Conservation (phyloP, 1,139 yeast genomes). For the Taphrina pruni region DNA sequence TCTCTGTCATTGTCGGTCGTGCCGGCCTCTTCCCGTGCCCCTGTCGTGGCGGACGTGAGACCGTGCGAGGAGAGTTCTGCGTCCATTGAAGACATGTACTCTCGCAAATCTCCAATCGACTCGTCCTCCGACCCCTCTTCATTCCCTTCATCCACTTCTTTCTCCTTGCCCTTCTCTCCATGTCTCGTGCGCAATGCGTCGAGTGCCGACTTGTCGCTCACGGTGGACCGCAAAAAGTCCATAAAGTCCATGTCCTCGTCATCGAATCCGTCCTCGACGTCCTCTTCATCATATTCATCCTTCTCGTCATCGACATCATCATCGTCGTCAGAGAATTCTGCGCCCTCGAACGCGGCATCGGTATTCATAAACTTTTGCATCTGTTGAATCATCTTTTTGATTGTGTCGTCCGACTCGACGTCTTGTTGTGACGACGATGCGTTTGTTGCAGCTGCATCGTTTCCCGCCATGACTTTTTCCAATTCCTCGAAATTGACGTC, state of each 20-base stretch:
- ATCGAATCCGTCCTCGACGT: conserved; percentile 58
- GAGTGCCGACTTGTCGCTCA: conserved; percentile 56
- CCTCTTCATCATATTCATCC: conserved; percentile 51
- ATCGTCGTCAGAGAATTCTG: conserved; percentile 46
- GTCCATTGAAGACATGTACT: conserved; percentile 46
- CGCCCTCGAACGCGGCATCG: conserved; percentile 50
- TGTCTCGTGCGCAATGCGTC: conserved; percentile 44
- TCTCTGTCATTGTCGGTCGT: conserved; percentile 19
- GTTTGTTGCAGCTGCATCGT: conserved; percentile 11
- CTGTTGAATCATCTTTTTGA: conserved; percentile 48
- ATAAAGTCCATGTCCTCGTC: conserved; percentile 56
- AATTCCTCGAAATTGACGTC: conserved; percentile 45
- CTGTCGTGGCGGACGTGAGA: conserved; percentile 7
- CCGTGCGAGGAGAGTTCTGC: conserved; percentile 33
- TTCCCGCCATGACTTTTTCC: conserved; percentile 44
- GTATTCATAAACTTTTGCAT: conserved; percentile 49
- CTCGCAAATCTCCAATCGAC: conserved; percentile 44
- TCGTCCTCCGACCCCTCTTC: conserved; percentile 47
- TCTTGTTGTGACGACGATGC: conserved; percentile 20
- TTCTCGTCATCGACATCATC: conserved; percentile 47
- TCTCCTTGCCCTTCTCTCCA: conserved; percentile 7
- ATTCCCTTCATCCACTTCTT: conserved; percentile 33
- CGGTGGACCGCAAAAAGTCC: conserved; percentile 56
- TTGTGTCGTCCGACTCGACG: conserved; percentile 43
- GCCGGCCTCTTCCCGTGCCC: background rate